Evolutionary conservation across 2,329 filamentous ascomycete genomes (phyloP), one percentile per base, ranked within the genome.

Genomic region (Scleromitrula shiraiana): DNA sequence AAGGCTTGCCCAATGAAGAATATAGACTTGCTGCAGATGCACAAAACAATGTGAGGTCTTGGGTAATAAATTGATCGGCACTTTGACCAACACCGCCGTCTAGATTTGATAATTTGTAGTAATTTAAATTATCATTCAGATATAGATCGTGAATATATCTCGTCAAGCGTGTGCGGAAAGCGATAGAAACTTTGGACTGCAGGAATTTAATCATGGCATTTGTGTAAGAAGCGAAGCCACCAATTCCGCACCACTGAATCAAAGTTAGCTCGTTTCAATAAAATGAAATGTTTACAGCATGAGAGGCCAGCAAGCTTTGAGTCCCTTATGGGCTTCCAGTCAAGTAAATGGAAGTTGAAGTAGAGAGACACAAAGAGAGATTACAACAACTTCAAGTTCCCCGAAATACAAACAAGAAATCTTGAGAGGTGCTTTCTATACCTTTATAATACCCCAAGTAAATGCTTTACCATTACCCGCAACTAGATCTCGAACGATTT

Each of bases 131-230:
- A 49, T 94, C 85, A 64, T 95, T 95, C 14, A 98, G 77, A 62
- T 98, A 98, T 7, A 98, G 71, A 62, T 98, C 93, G 67, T 98
- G 93, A 46, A 98, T 95, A 65, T 98, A 98, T 58, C 93, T 76
- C 2, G 93, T 98, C 12, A 98, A 75, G 9, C 93, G 81, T 4
- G 93, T 98, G 35, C 93, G 83, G 75, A 98, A 98, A 27, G 94
- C 91, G 56, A 98, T 98, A 6, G 91, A 95, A 46, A 98, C 89
- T 71, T 98, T 98, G 42, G 88, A 91, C 68, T 98, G 91, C 53
- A 98, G 76, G 68, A 87, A 98, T 67, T 97, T 97, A 74, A 98
- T 98, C 85, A 94, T 96, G 46, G 91, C 89, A 66, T 98, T 98
- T 42, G 91, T 96, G 63, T 98, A 98, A 0, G 91, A 95, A 7